A percentile compares a stretch with the other conserved stretches of the same genome.
These are phyloP conservation scores for Purshia tridentata DNA, from an alignment of 306 rosid species.

Conservation along the genomic window DNA sequence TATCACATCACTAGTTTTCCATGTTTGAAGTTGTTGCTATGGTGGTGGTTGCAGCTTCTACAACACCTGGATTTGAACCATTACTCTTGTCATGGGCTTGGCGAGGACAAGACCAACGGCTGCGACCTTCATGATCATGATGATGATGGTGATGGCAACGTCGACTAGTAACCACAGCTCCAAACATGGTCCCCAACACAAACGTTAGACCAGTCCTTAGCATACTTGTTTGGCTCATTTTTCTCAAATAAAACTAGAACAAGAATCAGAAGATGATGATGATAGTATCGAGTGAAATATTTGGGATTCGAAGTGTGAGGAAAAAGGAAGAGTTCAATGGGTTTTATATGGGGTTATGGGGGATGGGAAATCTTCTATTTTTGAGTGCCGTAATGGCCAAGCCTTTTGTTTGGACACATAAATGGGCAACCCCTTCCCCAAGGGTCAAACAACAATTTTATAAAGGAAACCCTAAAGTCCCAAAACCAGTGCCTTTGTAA, in stretches of 20 bases:
- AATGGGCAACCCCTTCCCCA: no score
- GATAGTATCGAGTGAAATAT: no score
- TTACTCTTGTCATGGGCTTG: constrained; percentile 12
- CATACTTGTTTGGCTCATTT: constrained; percentile 10
- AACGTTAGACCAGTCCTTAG: constrained; percentile 28
- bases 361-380: no score
- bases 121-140: constrained; percentile 16
- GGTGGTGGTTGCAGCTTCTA: not conserved
- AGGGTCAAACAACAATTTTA: no score
- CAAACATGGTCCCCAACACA: constrained; percentile 48
- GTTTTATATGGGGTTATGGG: no score
- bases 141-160: constrained; percentile 6
- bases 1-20: not conserved
- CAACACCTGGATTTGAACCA: not conserved
- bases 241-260: not conserved
- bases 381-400: no score
- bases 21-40: not conserved
- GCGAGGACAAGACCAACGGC: constrained; percentile 26
- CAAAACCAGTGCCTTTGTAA: no score
- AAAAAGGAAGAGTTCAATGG: no score
- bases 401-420: no score
- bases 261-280: no score
- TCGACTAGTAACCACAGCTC: constrained; percentile 16
- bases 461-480: no score
- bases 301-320: no score